These are phyloP conservation scores for Astraeus odoratus DNA, from an alignment of 768 basidiomycete genomes.

Conservation along the genomic window DNA sequence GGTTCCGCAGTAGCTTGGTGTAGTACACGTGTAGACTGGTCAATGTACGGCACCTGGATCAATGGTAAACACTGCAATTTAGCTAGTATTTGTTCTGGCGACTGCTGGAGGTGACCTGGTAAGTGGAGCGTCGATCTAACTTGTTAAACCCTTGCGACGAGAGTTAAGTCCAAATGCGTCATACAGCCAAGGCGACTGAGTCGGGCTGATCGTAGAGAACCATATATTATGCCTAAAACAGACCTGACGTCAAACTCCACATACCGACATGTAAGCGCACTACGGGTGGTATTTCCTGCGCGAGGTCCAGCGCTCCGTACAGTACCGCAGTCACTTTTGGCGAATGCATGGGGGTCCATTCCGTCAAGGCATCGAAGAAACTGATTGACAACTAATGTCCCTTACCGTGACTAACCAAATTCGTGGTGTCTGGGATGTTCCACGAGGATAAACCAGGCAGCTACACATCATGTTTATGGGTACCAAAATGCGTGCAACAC, in stretches of 20 bases:
- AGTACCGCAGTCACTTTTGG: constrained; percentile 57
- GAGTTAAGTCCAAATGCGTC: background rate
- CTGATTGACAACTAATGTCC: constrained; percentile 67
- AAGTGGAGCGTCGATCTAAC: constrained; percentile 54
- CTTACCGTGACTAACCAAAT: constrained; percentile 48
- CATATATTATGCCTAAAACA: constrained; percentile 69
- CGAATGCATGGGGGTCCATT: constrained; percentile 47
- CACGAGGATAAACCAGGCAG: constrained; percentile 44
- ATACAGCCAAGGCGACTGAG: constrained; percentile 37
- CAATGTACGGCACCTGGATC: too few species aligned
- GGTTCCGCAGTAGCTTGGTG: too few species aligned
- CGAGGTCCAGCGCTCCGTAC: constrained; percentile 63
- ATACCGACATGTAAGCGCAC: background rate
- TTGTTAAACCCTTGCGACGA: constrained; percentile 42
- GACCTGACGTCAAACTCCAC: background rate
- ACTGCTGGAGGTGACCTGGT: too few species aligned
- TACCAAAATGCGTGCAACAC: constrained; percentile 17
- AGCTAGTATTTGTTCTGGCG: too few species aligned
- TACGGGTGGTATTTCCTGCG: constrained; percentile 70
- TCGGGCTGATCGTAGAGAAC: constrained; percentile 88
- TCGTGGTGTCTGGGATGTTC: background rate
- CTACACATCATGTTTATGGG: constrained; percentile 80
- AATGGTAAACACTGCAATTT: too few species aligned
- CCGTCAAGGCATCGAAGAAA: constrained; percentile 42
- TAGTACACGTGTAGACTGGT: too few species aligned